phyloP scores from a whole-genome alignment of 2,329 filamentous ascomycete species.

The Fusarium graminum region DNA sequence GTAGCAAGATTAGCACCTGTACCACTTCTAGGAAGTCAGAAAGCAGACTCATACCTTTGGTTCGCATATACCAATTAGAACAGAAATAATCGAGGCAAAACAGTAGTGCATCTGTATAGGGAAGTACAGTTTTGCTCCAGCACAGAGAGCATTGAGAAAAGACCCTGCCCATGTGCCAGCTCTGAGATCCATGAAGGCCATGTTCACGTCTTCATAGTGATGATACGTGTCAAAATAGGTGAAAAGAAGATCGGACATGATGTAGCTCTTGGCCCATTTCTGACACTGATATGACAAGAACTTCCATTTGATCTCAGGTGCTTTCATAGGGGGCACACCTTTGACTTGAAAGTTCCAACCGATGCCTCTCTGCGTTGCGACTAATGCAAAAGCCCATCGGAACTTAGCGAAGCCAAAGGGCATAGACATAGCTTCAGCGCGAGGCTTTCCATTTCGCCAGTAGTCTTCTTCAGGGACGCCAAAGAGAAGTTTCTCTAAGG shows the following conservation, averaged over 20 bases:
- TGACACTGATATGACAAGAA: background rate
- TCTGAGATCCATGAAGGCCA: slow-evolving; percentile 1
- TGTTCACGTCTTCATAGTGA: background rate
- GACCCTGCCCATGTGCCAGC: background rate
- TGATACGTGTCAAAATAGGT: background rate
- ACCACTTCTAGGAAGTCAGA: background rate
- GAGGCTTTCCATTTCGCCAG: background rate
- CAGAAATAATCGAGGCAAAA: background rate
- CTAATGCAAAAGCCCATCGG: background rate
- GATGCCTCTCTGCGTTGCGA: background rate
- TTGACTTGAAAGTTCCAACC: background rate
- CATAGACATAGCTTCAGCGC: background rate
- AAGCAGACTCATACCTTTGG: background rate
- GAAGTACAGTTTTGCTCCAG: background rate
- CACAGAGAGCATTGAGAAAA: background rate
- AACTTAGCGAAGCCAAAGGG: background rate
- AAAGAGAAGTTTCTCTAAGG: background rate
- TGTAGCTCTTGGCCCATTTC: background rate
- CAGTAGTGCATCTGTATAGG: background rate
- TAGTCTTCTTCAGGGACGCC: background rate
- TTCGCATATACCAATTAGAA: background rate
- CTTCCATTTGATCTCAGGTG: background rate
- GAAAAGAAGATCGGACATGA: background rate
- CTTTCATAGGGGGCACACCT: background rate
- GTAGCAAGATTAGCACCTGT: background rate